Evolutionary conservation across 108 stramenopile genomes (phyloP).

Genomic region (Skeletonema costatum): DNA sequence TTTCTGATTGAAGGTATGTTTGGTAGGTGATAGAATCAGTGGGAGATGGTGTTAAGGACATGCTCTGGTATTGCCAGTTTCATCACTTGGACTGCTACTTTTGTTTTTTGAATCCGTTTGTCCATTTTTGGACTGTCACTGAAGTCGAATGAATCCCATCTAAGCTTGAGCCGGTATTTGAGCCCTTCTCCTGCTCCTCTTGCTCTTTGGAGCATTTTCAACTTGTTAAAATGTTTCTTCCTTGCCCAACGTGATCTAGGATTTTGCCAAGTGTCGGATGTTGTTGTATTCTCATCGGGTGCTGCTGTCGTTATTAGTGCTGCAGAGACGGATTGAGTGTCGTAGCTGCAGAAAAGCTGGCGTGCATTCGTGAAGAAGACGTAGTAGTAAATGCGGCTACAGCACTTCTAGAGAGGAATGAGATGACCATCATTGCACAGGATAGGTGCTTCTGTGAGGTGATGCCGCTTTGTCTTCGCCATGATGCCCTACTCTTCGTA

Average conservation of each 20-base stretch:
- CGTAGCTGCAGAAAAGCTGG: no score
- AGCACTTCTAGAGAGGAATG: background rate
- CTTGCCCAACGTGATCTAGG: constrained; percentile 33
- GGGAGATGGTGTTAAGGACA: constrained; percentile 29
- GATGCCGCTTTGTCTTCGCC: background rate
- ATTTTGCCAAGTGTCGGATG: background rate
- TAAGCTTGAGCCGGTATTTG: constrained; percentile 8
- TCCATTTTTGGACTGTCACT: constrained; percentile 47
- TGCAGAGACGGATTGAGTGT: background rate
- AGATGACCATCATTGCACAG: background rate
- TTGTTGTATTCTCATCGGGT: background rate
- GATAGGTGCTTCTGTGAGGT: background rate
- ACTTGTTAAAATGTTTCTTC: constrained; percentile 27
- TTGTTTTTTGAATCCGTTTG: constrained; percentile 25
- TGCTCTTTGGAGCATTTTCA: constrained; percentile 10
- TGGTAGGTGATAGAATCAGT: constrained; percentile 41
- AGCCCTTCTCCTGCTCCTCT: background rate
- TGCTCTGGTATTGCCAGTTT: constrained; percentile 29
- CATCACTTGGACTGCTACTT: constrained; percentile 8
- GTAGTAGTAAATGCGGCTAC: background rate
- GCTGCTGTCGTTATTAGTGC: background rate
- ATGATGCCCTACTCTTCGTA: background rate
- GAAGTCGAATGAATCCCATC: constrained; percentile 49
- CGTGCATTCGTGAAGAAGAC: background rate
- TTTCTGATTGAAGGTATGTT: constrained; percentile 35